Base-by-base conservation (phyloP, 768 basidiomycete genomes). In the Hypholoma sublateritium region DNA sequence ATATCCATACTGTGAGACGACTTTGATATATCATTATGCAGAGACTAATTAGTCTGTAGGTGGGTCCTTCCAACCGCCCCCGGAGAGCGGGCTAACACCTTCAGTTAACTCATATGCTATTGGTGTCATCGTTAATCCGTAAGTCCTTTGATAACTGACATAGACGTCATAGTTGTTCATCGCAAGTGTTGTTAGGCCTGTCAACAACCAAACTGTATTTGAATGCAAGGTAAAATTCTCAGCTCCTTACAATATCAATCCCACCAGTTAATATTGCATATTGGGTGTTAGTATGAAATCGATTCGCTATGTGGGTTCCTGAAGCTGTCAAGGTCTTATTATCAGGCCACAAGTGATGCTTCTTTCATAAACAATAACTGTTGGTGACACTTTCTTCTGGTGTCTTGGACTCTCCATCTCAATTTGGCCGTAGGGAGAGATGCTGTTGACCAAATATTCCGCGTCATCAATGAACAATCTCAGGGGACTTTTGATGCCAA, bases 291-390 rank as follows among this genome's bases (percentile, higher is more conserved):
- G 87, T 92, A 89, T 62, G 90, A 92, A 67, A 75, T 92, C 48
- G 90, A 92, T 66, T 91, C 89, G 0, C 72, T 92, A 0, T 89
- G 88, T 58, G 83, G 88, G 5, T 91, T 91, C 74, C 70, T 92
- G 62, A 92, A 91, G 69, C 76, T 92, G 12, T 91, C 89, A 12
- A 73, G 86, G 24, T 82, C 82, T 3, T 91, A 89, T 69, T 89
- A 86, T 54, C 73, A 84, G 65, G 80, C 80, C n/a, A 91, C 90
- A 0, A 79, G 82, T 14, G 90, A 91, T 63, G 55, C 76, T 1
- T 87, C 88, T 0, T 85, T 91, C 70, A 85, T 91, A 73, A 88
- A 89, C 62, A 72, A 70, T 25, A 76, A 89, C 53, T 92, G 90
- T 85, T 65, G 36, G 81, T 69, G 1, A 13, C 49, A 36, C 42